Percentiles rank a stretch among this genome's conserved stretches.
phyloP scores from a whole-genome alignment of 352 stramenopile species.

The Thalassiosira hispida region DNA sequence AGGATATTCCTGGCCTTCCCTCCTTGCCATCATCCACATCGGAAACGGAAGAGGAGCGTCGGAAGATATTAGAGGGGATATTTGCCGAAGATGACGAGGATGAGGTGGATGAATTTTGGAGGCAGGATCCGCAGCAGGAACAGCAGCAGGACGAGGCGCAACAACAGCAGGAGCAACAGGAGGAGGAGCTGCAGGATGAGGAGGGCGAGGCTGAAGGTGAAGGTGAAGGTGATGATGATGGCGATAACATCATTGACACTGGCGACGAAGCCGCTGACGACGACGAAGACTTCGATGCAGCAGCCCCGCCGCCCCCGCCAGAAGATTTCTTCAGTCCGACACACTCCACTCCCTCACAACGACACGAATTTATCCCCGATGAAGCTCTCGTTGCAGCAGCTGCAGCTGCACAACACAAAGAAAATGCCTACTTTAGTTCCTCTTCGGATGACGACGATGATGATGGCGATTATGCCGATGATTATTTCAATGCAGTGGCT shows the following conservation, averaged over 20 bases:
- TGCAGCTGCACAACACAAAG: conserved; percentile 5
- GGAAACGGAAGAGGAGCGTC: conserved; percentile 45
- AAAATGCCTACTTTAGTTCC: conserved; percentile 39
- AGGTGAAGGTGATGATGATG: not conserved
- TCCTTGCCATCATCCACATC: conserved; percentile 16
- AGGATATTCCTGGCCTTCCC: not conserved
- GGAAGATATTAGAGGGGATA: conserved; percentile 39
- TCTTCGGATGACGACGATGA: conserved; percentile 17
- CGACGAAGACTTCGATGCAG: no score
- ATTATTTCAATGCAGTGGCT: no score
- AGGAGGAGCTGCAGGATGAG: not conserved
- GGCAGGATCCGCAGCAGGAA: not conserved
- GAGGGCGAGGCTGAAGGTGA: not conserved
- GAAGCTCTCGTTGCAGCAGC: not conserved
- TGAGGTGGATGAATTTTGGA: conserved; percentile 5
- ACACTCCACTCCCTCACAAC: no score
- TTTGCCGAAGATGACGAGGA: conserved; percentile 46
- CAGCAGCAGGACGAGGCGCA: not conserved
- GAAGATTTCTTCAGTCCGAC: no score
- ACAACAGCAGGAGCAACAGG: not conserved
- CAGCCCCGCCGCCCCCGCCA: no score
- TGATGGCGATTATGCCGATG: not conserved
- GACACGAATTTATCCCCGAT: not conserved
- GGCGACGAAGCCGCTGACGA: no score
- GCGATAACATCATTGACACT: not conserved